Conservation (phyloP, 257 asterid species). For the Solanum infundibuliforme region DNA sequence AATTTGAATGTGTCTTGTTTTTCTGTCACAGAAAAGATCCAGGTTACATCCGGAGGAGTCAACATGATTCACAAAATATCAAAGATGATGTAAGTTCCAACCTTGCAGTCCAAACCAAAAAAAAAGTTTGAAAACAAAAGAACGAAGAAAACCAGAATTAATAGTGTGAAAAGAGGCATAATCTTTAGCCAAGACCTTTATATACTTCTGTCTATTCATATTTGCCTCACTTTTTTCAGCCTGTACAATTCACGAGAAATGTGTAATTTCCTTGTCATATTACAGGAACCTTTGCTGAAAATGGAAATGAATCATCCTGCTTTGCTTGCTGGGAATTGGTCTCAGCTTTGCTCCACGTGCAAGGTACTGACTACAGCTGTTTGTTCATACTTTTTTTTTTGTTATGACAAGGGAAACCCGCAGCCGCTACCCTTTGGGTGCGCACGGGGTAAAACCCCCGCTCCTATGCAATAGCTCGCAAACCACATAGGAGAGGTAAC, state of each 20-base stretch:
- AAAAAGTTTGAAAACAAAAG: background rate
- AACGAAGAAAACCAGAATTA: background rate
- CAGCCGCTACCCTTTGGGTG: too few relatives aligned
- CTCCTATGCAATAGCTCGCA: too few relatives aligned
- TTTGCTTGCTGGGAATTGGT: constrained; percentile 89
- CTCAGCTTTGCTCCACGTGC: constrained; percentile 98
- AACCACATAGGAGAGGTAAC: too few relatives aligned
- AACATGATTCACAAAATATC: constrained; percentile 43
- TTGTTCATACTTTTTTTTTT: background rate
- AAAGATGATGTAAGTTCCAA: constrained; percentile 81
- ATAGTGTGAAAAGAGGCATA: background rate
- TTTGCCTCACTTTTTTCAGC: background rate
- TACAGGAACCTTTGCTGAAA: constrained; percentile 85
- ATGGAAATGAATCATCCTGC: constrained; percentile 79
- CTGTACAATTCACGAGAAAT: background rate
- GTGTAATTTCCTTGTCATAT: background rate
- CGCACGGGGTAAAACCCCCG: too few relatives aligned
- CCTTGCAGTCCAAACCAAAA: background rate
- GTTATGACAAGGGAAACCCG: too few relatives aligned
- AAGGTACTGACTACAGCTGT: constrained; percentile 39
- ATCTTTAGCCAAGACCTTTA: background rate
- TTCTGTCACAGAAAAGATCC: constrained; percentile 81
- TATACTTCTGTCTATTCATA: background rate
- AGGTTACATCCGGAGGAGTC: constrained; percentile 67
- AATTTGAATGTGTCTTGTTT: constrained; percentile 6